Evolutionary conservation across 495 filamentous ascomycete genomes (phyloP), one percentile per base, ranked within the genome.

Genomic region (Neurospora sp.): DNA sequence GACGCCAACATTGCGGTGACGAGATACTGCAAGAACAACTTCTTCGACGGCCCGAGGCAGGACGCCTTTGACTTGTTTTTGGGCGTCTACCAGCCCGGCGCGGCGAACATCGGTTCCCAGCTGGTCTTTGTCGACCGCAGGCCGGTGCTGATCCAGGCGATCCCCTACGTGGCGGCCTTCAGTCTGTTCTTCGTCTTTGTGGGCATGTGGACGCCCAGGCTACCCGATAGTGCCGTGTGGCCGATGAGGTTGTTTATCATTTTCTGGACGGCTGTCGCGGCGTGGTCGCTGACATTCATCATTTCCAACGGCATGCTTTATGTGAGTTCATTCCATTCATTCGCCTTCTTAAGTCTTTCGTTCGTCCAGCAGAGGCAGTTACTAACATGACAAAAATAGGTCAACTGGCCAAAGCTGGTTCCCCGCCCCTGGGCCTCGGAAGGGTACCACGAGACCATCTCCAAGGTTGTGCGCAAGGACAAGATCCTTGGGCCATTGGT

Each of bases 371-470:
- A 49, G 16, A 16, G 16, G 62, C 0, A 20, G 39, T 41, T 39
- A 70, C 76, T 81, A 72, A 82, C 40, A 42, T 27, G 35, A 44
- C n/a, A 66, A 7, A 5, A 20, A 27, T n/a, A 97, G 94, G 94
- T 99, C 39, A 96, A 95, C 82, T 99, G 96, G 96, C 96, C 96
- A 20, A 97, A 96, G 79, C 88, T 99, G 6, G 97, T 96, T 76
- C 93, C 93, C 7, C 91, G 93, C 9, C 88, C 91, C 4, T 95
- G 90, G 82, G 95, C 92, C 2, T 88, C 88, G 1, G 96, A 99
- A 80, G 93, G 94, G 11, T 96, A 94, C 76, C 91, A 95, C 75
- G 95, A 98, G 79, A 91, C 94, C 35, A 88, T 97, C 77, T 86
- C 84, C 78, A 89, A 91, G 78, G 27, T 66, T 66, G 92, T 93